A percentile compares a stretch with the other conserved stretches of the same genome.
Conservation (phyloP, 2,329 filamentous ascomycete species). For the Ophioceras dolichostomum region DNA sequence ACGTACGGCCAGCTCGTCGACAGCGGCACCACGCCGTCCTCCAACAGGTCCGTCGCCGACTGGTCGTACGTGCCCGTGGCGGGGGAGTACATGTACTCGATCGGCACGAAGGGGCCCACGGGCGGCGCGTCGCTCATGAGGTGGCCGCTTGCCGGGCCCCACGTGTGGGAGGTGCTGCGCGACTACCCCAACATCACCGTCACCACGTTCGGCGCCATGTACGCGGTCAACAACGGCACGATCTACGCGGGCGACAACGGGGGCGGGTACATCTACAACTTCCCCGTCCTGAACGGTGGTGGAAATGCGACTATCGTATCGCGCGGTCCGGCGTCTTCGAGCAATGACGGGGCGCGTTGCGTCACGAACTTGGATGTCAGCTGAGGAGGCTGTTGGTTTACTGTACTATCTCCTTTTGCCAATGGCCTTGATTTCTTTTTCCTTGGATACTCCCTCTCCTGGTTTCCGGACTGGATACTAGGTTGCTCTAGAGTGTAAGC, state of each 20-base stretch:
- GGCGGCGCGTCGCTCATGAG: conserved; percentile 3
- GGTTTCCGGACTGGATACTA: too few species aligned
- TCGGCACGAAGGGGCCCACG: background rate
- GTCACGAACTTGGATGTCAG: background rate
- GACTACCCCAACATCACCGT: conserved; percentile 1
- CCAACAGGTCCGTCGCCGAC: background rate
- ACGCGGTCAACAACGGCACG: conserved; percentile 4
- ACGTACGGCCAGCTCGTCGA: conserved; percentile 3
- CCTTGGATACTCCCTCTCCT: too few species aligned
- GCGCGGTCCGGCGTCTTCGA: background rate
- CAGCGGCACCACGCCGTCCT: conserved; percentile 1
- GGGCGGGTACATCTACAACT: background rate
- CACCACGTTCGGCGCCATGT: conserved; percentile 4
- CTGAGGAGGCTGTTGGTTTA: too few species aligned
- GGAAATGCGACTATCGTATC: background rate
- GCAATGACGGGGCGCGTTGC: background rate
- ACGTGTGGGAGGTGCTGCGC: conserved; percentile 2
- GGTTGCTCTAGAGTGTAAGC: too few species aligned
- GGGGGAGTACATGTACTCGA: conserved; percentile 2
- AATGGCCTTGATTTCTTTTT: too few species aligned
- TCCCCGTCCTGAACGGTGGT: background rate
- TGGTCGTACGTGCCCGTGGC: conserved; percentile 4
- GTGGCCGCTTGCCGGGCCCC: conserved; percentile 3
- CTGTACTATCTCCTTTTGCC: too few species aligned
- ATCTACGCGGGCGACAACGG: background rate